These are phyloP conservation scores for Neurospora sp. DNA, from an alignment of 2,329 filamentous ascomycete species.

Conservation along the genomic window DNA sequence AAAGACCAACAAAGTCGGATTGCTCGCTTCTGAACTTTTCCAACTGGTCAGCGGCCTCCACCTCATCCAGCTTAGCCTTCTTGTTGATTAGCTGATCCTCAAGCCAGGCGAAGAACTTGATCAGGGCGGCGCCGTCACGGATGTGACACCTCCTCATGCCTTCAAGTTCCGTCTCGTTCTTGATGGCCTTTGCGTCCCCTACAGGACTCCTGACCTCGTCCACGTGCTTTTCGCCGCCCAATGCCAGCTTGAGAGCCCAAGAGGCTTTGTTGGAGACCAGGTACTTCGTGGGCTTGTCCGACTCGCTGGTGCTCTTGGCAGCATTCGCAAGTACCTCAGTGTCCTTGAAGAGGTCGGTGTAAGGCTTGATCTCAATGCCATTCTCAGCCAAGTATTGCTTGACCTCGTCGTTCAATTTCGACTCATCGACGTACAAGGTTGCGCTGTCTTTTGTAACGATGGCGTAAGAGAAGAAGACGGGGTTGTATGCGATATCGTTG, in stretches of 20 bases:
- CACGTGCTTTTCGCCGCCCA: constrained; percentile 77
- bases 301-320: constrained; percentile 21
- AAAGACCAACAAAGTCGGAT: constrained; percentile 75
- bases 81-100: constrained; percentile 76
- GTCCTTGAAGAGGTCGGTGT: constrained; percentile 71
- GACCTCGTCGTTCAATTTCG: constrained; percentile 62
- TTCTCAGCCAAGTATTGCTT: constrained; percentile 59
- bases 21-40: constrained; percentile 61
- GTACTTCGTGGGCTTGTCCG: constrained; percentile 50
- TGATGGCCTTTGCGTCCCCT: constrained; percentile 84
- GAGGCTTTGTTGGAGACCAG: constrained; percentile 81
- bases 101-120: constrained; percentile 92
- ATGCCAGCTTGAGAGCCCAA: constrained; percentile 79
- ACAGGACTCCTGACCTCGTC: constrained; percentile 83
- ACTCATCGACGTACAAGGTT: constrained; percentile 74
- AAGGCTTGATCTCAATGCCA: constrained; percentile 68
- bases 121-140: constrained; percentile 82
- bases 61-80: constrained; percentile 70
- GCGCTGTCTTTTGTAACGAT: constrained; percentile 68
- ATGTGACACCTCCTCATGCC: constrained; percentile 94
- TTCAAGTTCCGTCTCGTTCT: constrained; percentile 79
- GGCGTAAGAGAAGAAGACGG: constrained; percentile 96
- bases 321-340: constrained; percentile 49
- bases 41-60: constrained; percentile 83
- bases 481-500: constrained; percentile 93